These are phyloP conservation scores for Coemansia sp. DNA, from an alignment of 192 early-diverging fungal genomes.

Conservation along the genomic window DNA sequence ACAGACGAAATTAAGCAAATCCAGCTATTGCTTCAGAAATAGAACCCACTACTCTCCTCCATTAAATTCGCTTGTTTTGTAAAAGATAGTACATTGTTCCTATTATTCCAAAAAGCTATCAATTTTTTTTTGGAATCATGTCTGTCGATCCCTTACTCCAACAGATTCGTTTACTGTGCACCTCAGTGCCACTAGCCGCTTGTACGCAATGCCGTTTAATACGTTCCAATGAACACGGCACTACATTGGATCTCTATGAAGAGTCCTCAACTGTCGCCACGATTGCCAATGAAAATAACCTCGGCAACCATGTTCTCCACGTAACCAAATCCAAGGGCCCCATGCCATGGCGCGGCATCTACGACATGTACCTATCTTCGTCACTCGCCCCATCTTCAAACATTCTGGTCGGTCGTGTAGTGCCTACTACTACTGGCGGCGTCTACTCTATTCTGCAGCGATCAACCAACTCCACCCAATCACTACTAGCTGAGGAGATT, in stretches of 20 bases:
- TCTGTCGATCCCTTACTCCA: neutral
- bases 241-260: constrained; percentile 10
- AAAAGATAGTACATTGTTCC: neutral
- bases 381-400: neutral
- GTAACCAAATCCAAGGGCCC: constrained; percentile 3
- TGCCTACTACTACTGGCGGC: constrained; percentile 83
- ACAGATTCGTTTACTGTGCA: neutral
- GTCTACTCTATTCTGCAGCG: constrained; percentile 74
- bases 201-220: constrained; percentile 26
- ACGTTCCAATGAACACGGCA: neutral
- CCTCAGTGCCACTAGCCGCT: constrained; percentile 12
- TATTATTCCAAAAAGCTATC: neutral
- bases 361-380: constrained; percentile 10
- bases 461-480: constrained; percentile 38
- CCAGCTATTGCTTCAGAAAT: constrained; percentile 33
- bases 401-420: constrained; percentile 22
- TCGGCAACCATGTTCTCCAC: constrained; percentile 11
- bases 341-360: neutral
- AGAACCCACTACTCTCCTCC: neutral
- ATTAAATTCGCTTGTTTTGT: neutral
- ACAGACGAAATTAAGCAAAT: constrained; percentile 61
- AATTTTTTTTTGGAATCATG: neutral
- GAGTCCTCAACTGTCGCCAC: neutral
- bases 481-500: neutral
- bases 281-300: neutral